Evolutionary conservation across 139 green algal species (phyloP), one percentile per base, ranked within the genome.

Genomic region (Eudorina sp.): DNA sequence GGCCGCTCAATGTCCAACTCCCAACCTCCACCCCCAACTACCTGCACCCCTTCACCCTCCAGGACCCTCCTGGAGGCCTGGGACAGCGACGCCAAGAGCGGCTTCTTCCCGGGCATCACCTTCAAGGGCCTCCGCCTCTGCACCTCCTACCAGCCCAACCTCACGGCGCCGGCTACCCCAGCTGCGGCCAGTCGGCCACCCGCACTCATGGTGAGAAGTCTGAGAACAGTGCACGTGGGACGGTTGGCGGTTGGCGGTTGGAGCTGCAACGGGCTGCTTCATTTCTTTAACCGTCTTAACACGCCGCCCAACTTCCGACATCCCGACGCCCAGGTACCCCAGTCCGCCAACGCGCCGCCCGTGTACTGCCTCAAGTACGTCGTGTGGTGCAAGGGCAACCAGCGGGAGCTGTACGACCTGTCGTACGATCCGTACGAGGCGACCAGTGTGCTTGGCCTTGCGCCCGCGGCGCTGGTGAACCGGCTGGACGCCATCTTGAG

Each of bases 391-490:
- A 81, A 82, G 31, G 60, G 31, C 60, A 82, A 79, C 45, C 25
- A 23, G 53, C 60, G 76, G 46, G 86, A 90, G 66, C 66, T 90
- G 51, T 90, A 87, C 64, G 86, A 90, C 86, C 51, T 90, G n/a
- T 46, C 27, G 0, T 60, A 14, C 13, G 86, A 90, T 53, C 86
- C 86, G n/a, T 75, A 87, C 53, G 86, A 90, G 64, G 19, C 19
- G 8, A 66, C n/a, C 41, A 78, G 84, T 34, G 19, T 79, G 55
- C 6, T 46, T 8, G 27, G 16, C 27, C 31, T 46, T 21, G 85
- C 72, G 18, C 48, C 75, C 5, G 9, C 3, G 29, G 6, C 7
- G 21, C 41, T 89, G 73, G 0, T 78, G 25, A 40, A 9, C 5
- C 85, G 85, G 25, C 74, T 89, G n/a, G 58, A 89, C 19, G 85